phyloP scores from a whole-genome alignment of 148 eudicot genomes.

The Pouteria glomerata region DNA sequence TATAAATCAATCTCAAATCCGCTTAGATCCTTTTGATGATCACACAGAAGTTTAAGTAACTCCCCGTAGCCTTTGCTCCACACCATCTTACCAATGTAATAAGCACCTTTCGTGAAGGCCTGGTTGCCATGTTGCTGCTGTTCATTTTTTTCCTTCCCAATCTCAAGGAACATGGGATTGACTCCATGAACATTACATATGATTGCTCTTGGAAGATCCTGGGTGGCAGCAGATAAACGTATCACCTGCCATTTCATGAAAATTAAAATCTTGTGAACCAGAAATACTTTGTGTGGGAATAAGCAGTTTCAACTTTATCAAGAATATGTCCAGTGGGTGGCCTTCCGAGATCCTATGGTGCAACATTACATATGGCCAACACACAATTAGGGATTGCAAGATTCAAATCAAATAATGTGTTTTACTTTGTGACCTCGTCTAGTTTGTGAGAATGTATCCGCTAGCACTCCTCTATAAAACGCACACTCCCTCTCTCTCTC shows the following conservation, averaged over 20 bases:
- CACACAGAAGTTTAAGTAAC: conserved; percentile 65
- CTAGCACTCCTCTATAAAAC: background rate
- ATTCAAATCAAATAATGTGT: background rate
- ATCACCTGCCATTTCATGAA: conserved; percentile 64
- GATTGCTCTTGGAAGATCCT: conserved; percentile 82
- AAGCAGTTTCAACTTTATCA: background rate
- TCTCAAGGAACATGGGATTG: conserved; percentile 87
- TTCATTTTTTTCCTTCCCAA: conserved; percentile 76
- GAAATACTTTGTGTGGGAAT: background rate
- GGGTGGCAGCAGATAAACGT: conserved; percentile 93
- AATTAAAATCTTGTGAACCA: conserved; percentile 3
- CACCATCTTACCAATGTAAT: conserved; percentile 94
- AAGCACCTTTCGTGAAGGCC: conserved; percentile 71
- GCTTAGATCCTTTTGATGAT: conserved; percentile 64
- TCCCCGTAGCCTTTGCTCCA: conserved; percentile 96
- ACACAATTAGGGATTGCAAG: background rate
- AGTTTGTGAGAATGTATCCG: background rate
- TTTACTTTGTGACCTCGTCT: background rate
- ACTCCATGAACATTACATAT: conserved; percentile 99
- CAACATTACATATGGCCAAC: background rate
- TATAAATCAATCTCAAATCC: conserved; percentile 78
- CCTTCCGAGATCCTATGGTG: background rate
- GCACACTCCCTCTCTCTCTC: too few species aligned
- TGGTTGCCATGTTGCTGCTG: conserved; percentile 37
- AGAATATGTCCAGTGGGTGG: background rate